These are phyloP conservation scores for Paramecium tetraurelia DNA, from an alignment of 73 alveolate genomes.

Conservation along the genomic window DNA sequence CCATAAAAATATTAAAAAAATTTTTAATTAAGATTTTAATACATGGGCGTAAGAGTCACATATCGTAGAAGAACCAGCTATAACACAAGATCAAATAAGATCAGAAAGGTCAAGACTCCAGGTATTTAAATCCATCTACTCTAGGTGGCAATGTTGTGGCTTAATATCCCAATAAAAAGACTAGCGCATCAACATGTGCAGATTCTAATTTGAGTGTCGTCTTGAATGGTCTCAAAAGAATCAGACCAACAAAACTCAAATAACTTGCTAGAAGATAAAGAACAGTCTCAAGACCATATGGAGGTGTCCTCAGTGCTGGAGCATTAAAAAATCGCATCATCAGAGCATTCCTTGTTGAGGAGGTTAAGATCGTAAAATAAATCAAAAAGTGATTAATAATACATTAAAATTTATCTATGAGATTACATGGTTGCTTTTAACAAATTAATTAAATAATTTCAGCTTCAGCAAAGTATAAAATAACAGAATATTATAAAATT, in stretches of 20 bases:
- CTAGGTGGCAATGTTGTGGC: conserved; percentile 60
- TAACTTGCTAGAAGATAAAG: conserved; percentile 69
- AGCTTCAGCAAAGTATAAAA: neutral
- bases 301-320: conserved; percentile 70
- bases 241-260: conserved; percentile 62
- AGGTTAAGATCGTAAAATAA: conserved; percentile 75
- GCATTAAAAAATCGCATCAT: conserved; percentile 69
- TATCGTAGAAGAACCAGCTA: conserved; percentile 61
- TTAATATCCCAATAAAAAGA: conserved; percentile 69
- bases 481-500: neutral
- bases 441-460: neutral
- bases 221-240: conserved; percentile 68
- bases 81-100: conserved; percentile 62
- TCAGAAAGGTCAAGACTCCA: conserved; percentile 68
- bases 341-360: conserved; percentile 81
- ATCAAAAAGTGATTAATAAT: conserved; percentile 17
- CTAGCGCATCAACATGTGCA: conserved; percentile 56
- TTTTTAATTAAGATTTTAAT: conserved; percentile 27
- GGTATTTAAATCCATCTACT: conserved; percentile 59
- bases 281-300: conserved; percentile 80
- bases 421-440: neutral
- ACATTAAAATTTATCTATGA: neutral
- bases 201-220: conserved; percentile 51
- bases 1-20: conserved; percentile 13
- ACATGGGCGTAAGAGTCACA: conserved; percentile 67